Conservation (phyloP, 2,329 filamentous ascomycete genomes). For the Elsinoe necatrix region DNA sequence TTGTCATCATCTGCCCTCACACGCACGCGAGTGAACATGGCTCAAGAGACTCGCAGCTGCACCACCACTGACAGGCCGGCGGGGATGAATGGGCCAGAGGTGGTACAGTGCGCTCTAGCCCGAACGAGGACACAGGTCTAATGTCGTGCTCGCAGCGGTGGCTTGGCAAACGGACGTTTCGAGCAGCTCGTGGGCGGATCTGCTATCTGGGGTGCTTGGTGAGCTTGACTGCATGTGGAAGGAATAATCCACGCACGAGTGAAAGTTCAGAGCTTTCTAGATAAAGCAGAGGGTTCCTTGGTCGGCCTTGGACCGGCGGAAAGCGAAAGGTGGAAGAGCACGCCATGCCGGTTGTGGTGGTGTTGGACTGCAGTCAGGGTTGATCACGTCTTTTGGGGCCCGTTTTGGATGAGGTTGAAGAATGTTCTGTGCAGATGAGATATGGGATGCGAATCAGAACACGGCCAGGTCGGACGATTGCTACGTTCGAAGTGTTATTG, state of each 20-base stretch:
- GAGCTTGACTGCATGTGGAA: not conserved
- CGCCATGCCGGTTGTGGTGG: not conserved
- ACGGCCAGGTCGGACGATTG: not conserved
- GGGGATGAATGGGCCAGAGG: not conserved
- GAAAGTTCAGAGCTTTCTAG: not conserved
- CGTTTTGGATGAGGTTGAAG: not conserved
- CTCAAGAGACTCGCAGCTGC: not conserved
- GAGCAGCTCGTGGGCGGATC: not conserved
- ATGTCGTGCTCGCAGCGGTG: constrained; percentile 5
- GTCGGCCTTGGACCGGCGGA: not conserved
- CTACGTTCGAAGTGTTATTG: not conserved
- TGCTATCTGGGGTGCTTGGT: constrained; percentile 6
- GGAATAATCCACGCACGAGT: not conserved
- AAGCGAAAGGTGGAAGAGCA: constrained; percentile 2
- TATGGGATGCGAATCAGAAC: not conserved
- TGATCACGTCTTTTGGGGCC: constrained; percentile 1
- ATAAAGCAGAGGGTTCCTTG: not conserved
- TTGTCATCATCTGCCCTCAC: not conserved
- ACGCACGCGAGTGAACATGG: not conserved
- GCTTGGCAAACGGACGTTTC: not conserved
- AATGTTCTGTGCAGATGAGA: not conserved
- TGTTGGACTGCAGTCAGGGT: not conserved
- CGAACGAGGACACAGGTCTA: not conserved
- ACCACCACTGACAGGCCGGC: constrained; percentile 7
- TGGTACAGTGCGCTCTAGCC: not conserved